Evolutionary conservation across 2,329 filamentous ascomycete species (phyloP), one percentile per base, ranked within the genome.

Genomic region (Aspergillus quadricinctus): DNA sequence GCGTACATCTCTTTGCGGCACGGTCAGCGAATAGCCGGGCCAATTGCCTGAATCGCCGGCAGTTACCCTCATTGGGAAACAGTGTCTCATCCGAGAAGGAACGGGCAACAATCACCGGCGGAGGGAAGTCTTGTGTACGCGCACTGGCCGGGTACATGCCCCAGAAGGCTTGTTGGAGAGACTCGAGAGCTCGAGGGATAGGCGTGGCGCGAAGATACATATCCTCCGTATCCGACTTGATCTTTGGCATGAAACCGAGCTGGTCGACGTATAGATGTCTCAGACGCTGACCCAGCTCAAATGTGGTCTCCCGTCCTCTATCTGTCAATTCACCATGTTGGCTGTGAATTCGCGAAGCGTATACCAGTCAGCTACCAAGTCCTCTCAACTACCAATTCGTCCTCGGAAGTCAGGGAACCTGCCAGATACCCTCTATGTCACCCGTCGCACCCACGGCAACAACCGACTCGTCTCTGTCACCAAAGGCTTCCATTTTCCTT

Each of bases 401-500:
- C 23, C 41, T 4, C 27, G 23, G n/a, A 4, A 19, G 6, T 19
- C 23, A 29, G 19, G 7, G 19, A 41, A 84, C 81, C 72, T 87
- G 89, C 80, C 93, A 99, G 58, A 97, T 83, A 45, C 81, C 82
- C 70, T 96, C 90, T n/a, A 88, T 80, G 68, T 90, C 83, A 58
- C 87, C 87, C 0, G 75, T 73, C 6, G 88, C 84, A 0, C 90
- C 90, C 1, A 81, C 73, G 7, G 89, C 88, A 49, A 91, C 77
- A 28, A 88, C 77, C 3, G 92, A 85, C n/a, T 85, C 81, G 69
- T 90, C 87, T 61, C 87, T 78, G 19, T 77, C 69, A 3, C 87
- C 88, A 71, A 97, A 94, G 0, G 88, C 89, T 75, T 99, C 94
- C 49, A 97, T 81, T 49, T 89, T 85, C 58, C 92, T 84, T 64